These are phyloP conservation scores for Zasmidium citrigriseum DNA, from an alignment of 2,329 filamentous ascomycete genomes.

Conservation along the genomic window DNA sequence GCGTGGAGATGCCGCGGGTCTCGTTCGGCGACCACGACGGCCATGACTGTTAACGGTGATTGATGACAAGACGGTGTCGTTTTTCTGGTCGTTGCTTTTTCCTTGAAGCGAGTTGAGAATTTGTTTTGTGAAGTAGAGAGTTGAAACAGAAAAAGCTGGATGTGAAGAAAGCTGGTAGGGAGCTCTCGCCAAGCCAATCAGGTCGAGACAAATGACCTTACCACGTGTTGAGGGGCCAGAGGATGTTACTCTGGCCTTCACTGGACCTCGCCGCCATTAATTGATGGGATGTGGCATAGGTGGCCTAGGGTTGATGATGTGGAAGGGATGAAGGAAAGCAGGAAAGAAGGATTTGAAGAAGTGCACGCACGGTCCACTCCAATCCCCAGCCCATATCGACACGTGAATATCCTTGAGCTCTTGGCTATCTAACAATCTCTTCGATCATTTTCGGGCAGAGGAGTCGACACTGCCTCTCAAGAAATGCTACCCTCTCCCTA, in stretches of 20 bases:
- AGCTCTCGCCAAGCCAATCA: neutral
- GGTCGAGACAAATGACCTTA: neutral
- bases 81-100: neutral
- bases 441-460: no score
- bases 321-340: no score
- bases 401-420: no score
- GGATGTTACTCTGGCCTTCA: no score
- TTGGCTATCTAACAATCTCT: no score
- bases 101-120: neutral
- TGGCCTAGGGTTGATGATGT: no score
- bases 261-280: no score
- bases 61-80: neutral
- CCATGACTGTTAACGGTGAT: neutral
- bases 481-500: neutral
- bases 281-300: no score
- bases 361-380: no score
- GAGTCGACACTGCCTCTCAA: constrained; percentile 1
- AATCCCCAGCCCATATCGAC: no score
- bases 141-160: neutral
- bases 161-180: neutral
- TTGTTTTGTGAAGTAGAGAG: neutral
- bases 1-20: constrained; percentile 25
- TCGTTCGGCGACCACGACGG: neutral
- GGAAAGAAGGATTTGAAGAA: no score
- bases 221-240: no score